Conservation (phyloP, 2,329 filamentous ascomycete genomes). For the Botrytis byssoidea region DNA sequence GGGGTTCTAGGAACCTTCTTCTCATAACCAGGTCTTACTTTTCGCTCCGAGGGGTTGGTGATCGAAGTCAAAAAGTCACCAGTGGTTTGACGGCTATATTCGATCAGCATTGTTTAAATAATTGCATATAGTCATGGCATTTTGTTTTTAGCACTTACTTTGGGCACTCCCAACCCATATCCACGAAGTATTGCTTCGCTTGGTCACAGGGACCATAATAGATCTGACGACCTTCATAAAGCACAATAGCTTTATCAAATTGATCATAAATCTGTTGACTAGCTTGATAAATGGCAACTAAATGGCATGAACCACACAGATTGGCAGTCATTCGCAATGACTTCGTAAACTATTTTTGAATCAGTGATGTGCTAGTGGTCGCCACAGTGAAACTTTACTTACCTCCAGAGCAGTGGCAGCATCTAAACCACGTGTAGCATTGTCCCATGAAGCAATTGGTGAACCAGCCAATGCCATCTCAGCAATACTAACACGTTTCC, state of each 20-base stretch:
- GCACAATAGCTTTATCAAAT: conserved; percentile 67
- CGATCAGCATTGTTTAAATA: background rate
- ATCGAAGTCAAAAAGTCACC: conserved; percentile 77
- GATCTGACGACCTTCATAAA: conserved; percentile 69
- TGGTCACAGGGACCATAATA: conserved; percentile 65
- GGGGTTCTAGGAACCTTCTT: conserved; percentile 55
- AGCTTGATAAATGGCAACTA: conserved; percentile 73
- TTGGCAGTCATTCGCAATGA: conserved; percentile 65
- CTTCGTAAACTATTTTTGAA: conserved; percentile 57
- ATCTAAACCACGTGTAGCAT: conserved; percentile 66
- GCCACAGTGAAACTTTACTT: background rate
- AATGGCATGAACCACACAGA: conserved; percentile 59
- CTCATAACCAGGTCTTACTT: conserved; percentile 55
- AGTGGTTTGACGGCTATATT: conserved; percentile 44
- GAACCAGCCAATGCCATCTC: conserved; percentile 64
- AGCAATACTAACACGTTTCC: conserved; percentile 79
- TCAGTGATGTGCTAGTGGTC: background rate
- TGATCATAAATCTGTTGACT: conserved; percentile 67
- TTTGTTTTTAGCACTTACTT: conserved; percentile 32
- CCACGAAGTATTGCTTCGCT: conserved; percentile 67
- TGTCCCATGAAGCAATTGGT: conserved; percentile 43
- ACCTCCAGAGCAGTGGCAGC: conserved; percentile 64
- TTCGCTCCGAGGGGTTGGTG: conserved; percentile 61
- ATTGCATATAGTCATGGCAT: background rate
- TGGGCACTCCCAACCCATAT: conserved; percentile 69